These are phyloP conservation scores for Eucalyptus caleyi DNA, from an alignment of 345 rosid genomes.

Conservation along the genomic window DNA sequence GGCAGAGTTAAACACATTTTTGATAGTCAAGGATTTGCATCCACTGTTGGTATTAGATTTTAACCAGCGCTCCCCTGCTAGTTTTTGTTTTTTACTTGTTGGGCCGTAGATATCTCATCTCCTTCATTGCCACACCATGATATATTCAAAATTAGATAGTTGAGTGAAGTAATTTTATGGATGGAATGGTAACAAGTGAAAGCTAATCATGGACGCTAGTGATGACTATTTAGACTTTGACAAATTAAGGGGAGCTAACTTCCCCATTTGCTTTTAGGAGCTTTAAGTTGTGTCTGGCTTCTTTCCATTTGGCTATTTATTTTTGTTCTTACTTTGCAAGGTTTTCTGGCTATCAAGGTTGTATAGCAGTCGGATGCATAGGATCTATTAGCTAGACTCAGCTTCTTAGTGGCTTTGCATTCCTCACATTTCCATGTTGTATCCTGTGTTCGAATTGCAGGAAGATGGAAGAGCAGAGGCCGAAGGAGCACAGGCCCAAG, in stretches of 20 bases:
- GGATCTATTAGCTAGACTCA: not conserved
- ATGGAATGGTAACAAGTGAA: not conserved
- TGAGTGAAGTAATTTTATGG: not conserved
- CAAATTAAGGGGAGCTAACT: not conserved
- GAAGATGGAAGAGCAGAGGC: constrained; percentile 90
- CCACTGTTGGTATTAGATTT: not conserved
- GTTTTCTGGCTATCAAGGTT: not conserved
- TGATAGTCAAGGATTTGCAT: not conserved
- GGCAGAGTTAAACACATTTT: not conserved
- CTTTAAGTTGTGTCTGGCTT: not conserved
- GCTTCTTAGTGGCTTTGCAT: not conserved
- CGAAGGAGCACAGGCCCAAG: constrained; percentile 85
- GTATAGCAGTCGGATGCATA: not conserved
- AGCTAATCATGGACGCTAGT: not conserved
- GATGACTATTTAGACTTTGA: not conserved
- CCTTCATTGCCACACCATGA: not conserved
- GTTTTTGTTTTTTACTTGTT: not conserved
- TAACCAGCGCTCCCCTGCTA: not conserved
- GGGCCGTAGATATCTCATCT: not conserved
- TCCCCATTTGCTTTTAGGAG: not conserved
- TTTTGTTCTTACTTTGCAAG: not conserved
- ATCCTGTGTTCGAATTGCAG: constrained; percentile 13
- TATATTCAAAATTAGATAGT: not conserved
- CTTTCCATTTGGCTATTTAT: not conserved
- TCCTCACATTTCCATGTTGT: not conserved